Evolutionary conservation across 495 filamentous ascomycete genomes (phyloP), one percentile per base, ranked within the genome.

Genomic region (Penicillium tannophilum): DNA sequence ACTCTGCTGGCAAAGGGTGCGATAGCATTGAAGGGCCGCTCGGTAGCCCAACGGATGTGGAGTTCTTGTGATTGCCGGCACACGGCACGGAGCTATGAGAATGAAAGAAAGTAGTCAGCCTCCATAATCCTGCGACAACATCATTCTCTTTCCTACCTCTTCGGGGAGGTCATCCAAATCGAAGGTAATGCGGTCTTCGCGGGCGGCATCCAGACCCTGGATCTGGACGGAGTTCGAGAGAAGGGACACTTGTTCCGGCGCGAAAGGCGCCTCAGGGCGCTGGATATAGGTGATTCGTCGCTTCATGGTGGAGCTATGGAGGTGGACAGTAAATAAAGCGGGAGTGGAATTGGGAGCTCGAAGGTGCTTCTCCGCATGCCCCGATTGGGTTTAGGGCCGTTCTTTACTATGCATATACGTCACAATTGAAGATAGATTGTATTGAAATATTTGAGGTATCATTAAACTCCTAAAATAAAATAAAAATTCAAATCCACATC

Each of bases 221-320:
- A 87, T 74, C 26, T 73, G 76, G 28, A 94, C 69, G 17, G 73
- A 72, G 23, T 74, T 68, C 17, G 70, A 64, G 6, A 70, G 70
- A 20, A 93, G 65, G 0, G 78, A 67, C 52, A 90, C 72, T 47
- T 84, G 80, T 16, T 86, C 71, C 0, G 86, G 84, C 19, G 86
- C 81, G 19, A 92, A 81, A 2, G 80, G 79, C 44, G 87, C 76
- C 20, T 85, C 78, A 30, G 82, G 67, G 42, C 78, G 78, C 47
- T 91, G 87, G 54, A 96, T 67, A 69, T 86, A 96, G 19, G 93
- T 97, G 51, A 91, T 87, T 71, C 93, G 83, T 76, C 91, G 87
- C 63, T 88, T 88, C 93, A 98, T 98, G 24, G 24, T 66, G 26
- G 26, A 31, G 12, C 8, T 47, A 10, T 48, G 41, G 51, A 49